Evolutionary conservation across 129 eudicot species (phyloP).

Genomic region (Helichrysum umbraculigerum): DNA sequence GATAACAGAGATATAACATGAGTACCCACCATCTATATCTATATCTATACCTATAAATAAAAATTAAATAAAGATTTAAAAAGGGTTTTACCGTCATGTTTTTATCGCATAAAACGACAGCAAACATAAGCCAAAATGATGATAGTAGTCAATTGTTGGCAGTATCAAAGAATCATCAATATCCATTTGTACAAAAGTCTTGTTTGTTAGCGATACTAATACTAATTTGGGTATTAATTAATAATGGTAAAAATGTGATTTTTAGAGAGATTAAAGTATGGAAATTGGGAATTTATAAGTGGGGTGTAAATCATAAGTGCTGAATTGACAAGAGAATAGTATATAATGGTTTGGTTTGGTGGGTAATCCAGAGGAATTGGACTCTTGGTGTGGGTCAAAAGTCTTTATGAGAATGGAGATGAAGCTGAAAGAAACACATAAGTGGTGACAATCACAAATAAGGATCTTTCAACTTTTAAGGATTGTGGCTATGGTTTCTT

Average conservation of each 20-base stretch:
- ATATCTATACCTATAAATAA: background rate
- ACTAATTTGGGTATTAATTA: slow-evolving; percentile 16
- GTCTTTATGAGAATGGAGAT: slow-evolving; percentile 9
- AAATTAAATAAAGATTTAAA: slow-evolving; percentile 25
- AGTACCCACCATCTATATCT: slow-evolving; percentile 22
- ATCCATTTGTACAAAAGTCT: slow-evolving; percentile 31
- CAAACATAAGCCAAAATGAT: slow-evolving; percentile 49
- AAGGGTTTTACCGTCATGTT: slow-evolving; percentile 42
- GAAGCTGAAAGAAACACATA: slow-evolving; percentile 22
- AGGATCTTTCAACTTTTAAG: slow-evolving; percentile 41
- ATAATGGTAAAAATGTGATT: slow-evolving; percentile 28
- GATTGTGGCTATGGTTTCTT: slow-evolving; percentile 38
- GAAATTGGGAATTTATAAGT: slow-evolving; percentile 21
- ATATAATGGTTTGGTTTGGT: slow-evolving; percentile 17
- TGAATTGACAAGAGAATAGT: slow-evolving; percentile 49
- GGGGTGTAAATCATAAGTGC: background rate
- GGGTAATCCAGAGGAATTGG: slow-evolving; percentile 28
- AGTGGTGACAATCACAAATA: background rate
- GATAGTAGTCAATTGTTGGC: slow-evolving; percentile 35
- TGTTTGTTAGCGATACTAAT: slow-evolving; percentile 3
- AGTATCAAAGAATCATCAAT: slow-evolving; percentile 40
- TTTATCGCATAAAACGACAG: slow-evolving; percentile 42
- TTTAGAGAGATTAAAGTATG: slow-evolving; percentile 3
- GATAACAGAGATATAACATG: slow-evolving; percentile 19
- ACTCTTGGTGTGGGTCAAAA: slow-evolving; percentile 29